Conservation (phyloP, 495 filamentous ascomycete genomes). For the Trichoderma virens region DNA sequence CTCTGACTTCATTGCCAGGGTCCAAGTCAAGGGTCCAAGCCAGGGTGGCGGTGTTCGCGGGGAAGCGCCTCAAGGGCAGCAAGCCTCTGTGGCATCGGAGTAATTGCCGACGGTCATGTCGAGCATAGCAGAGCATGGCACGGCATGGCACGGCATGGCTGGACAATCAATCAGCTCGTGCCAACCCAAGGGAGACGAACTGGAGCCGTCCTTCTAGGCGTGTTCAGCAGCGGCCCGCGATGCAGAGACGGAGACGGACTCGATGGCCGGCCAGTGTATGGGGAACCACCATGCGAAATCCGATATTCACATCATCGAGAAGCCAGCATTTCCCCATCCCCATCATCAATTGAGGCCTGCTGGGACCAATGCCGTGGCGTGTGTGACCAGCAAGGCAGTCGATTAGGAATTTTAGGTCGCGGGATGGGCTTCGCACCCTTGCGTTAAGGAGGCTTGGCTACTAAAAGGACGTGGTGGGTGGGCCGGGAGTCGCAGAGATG, state of each 20-base stretch:
- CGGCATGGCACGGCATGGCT: neutral
- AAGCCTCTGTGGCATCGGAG: neutral
- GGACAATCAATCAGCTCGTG: neutral
- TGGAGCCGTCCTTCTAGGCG: too few species aligned
- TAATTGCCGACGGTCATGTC: neutral
- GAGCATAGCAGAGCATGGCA: neutral
- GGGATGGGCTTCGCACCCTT: conserved; percentile 8
- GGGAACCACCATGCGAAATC: neutral
- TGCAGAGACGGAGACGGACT: neutral
- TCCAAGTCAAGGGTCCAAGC: conserved; percentile 3
- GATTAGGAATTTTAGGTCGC: conserved; percentile 1
- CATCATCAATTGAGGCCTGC: neutral
- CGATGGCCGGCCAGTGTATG: neutral
- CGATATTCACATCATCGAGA: neutral
- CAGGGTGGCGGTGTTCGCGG: conserved; percentile 9
- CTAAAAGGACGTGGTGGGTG: neutral
- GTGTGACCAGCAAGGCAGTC: neutral
- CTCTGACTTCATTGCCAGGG: conserved; percentile 7
- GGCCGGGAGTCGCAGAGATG: neutral
- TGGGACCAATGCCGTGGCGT: neutral
- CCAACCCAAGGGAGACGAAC: neutral
- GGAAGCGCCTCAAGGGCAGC: neutral
- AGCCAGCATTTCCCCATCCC: neutral
- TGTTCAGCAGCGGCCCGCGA: too few species aligned
- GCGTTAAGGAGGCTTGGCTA: conserved; percentile 3